Evolutionary conservation across 2,329 filamentous ascomycete species (phyloP), one percentile per base, ranked within the genome.

Genomic region (Colletotrichum scovillei): DNA sequence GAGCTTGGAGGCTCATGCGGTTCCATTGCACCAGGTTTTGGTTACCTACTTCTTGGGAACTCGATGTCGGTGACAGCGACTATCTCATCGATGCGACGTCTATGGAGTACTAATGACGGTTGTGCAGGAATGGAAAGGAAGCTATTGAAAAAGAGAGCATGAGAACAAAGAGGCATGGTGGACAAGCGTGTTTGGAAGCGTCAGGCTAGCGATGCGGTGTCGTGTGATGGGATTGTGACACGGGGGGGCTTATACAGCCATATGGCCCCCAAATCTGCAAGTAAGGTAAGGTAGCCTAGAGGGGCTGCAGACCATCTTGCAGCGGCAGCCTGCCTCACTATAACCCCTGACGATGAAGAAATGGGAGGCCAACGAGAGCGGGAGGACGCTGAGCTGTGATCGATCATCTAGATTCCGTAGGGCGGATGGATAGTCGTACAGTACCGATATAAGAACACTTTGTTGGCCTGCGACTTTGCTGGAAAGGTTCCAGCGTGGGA

Each of bases 261-360:
- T 42, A 69, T 53, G 46, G 60, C 53, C 42, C 60, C 59, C 70
- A 73, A 73, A 42, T 16, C 11, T 69, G 58, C 65, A 72, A 42
- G 38, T 1, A 7, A 7, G 14, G 42, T 49, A n/a, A 9, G 19
- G 22, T 11, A 16, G 57, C 65, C 49, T 28, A n/a, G 52, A 22
- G 42, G 62, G 46, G 22, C 35, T 26, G 52, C 58, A 72, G 42
- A 11, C 19, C 7, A 62, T 58, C 64, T 70, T 69, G 52, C 52
- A 57, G 64, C 52, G 49, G 64, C 49, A 42, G 59, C 67, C 52
- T 63, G 52, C 30, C 52, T 35, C 19, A 30, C 52, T 26, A 14
- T 22, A 14, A n/a, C 42, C 42, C 42, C 42, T 19, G n/a, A 16
- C 19, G 19, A 63, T 30, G 28, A 53, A 62, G 46, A 28, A 3